Evolutionary conservation across 805 yeast genomes (phyloP).

Genomic region (Myxozyma monticola): DNA sequence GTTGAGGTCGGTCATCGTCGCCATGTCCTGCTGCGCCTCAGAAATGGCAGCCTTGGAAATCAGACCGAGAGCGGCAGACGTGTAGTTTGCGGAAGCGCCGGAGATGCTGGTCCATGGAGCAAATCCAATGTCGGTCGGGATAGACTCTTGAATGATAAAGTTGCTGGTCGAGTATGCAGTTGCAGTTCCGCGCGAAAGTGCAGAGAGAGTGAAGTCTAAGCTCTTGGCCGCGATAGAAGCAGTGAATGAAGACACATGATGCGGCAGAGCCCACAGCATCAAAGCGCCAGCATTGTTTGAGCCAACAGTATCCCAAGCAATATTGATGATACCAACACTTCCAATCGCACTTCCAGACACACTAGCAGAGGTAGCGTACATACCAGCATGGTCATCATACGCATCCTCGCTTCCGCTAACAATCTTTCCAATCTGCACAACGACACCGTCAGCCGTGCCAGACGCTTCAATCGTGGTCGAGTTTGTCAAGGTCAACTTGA

Average conservation of each 20-base stretch:
- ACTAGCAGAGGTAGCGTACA: constrained; percentile 52
- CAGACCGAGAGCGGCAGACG: constrained; percentile 43
- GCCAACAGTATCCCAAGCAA: constrained; percentile 28
- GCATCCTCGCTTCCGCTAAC: constrained; percentile 39
- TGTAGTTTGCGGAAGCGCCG: constrained; percentile 42
- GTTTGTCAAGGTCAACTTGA: constrained; percentile 36
- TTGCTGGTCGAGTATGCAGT: constrained; percentile 41
- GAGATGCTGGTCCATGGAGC: constrained; percentile 60
- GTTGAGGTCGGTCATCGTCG: constrained; percentile 61
- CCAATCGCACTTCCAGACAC: constrained; percentile 42
- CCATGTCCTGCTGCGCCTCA: constrained; percentile 58
- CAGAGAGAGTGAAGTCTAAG: constrained; percentile 42
- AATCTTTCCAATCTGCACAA: constrained; percentile 61
- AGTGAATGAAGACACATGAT: constrained; percentile 52
- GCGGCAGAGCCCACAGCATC: constrained; percentile 67
- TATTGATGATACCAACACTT: constrained; percentile 13
- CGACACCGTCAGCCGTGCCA: constrained; percentile 48
- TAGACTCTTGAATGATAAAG: constrained; percentile 40
- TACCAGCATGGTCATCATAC: constrained; percentile 65
- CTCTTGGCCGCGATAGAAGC: constrained; percentile 34
- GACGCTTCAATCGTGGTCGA: constrained; percentile 47
- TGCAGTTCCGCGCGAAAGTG: constrained; percentile 50
- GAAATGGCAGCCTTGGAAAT: constrained; percentile 51
- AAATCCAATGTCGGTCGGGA: constrained; percentile 51
- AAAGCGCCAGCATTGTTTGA: constrained; percentile 46